These are phyloP conservation scores for Hippophae rhamnoides DNA, from an alignment of 306 rosid genomes.

Conservation along the genomic window DNA sequence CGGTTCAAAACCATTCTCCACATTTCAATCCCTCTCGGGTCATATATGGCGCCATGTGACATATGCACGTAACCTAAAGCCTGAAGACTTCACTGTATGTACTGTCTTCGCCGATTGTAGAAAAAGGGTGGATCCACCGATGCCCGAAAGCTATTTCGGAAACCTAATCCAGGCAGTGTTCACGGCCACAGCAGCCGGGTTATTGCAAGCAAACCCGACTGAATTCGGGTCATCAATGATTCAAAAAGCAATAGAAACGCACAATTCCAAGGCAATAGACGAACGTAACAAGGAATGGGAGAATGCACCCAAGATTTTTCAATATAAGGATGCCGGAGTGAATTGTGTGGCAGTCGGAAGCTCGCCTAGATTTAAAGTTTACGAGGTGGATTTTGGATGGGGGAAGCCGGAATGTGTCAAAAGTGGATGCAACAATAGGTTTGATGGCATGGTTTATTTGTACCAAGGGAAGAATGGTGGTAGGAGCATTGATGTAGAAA, in stretches of 20 bases:
- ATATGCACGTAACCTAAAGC: conserved; percentile 63
- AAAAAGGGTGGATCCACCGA: conserved; percentile 66
- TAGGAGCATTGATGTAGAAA: conserved; percentile 83
- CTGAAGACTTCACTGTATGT: conserved; percentile 83
- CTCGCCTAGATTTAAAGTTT: conserved; percentile 91
- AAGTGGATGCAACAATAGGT: conserved; percentile 80
- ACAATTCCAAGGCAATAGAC: conserved; percentile 44
- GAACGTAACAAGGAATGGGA: conserved; percentile 86
- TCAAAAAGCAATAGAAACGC: conserved; percentile 61
- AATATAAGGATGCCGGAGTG: conserved; percentile 90
- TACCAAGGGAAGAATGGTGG: conserved; percentile 89
- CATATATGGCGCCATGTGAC: conserved; percentile 89
- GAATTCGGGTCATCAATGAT: conserved; percentile 57
- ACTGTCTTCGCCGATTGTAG: conserved; percentile 92
- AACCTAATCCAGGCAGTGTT: conserved; percentile 86
- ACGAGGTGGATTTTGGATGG: conserved; percentile 87
- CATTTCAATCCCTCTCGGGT: conserved; percentile 73
- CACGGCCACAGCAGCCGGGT: conserved; percentile 60
- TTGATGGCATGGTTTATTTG: conserved; percentile 84
- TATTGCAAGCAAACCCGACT: conserved; percentile 37
- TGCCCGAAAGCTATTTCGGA: conserved; percentile 84
- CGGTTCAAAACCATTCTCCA: conserved; percentile 76
- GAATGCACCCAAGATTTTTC: conserved; percentile 62
- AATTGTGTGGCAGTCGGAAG: conserved; percentile 93
- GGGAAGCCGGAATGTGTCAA: conserved; percentile 79